A percentile compares a stretch with the other conserved stretches of the same genome.
Evolutionary conservation across 441 rosid species (phyloP).

Genomic region (Raphanus hybrid): DNA sequence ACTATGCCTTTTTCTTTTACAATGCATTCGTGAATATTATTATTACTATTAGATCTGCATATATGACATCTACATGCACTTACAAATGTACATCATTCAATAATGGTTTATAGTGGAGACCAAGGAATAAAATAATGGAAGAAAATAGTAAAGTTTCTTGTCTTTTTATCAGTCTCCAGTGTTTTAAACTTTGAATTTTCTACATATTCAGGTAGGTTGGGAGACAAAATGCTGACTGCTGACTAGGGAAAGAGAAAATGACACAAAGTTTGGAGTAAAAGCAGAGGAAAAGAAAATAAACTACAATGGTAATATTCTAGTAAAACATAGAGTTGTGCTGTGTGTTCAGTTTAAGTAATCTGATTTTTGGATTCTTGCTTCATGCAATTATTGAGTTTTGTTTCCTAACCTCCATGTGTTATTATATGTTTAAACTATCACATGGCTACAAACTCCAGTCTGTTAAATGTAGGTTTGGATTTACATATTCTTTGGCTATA

Average conservation of each 20-base stretch:
- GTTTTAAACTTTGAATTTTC: slow-evolving; percentile 1
- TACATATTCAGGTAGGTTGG: slow-evolving; percentile 29
- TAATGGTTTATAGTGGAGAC: slow-evolving; percentile 22
- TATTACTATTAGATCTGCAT: slow-evolving; percentile 6
- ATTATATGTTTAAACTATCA: neutral
- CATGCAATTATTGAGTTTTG: slow-evolving; percentile 13
- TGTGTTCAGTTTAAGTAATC: neutral
- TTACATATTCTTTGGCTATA: neutral
- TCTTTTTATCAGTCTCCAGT: slow-evolving; percentile 11
- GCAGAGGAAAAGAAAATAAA: slow-evolving; percentile 3
- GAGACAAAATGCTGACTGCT: slow-evolving; percentile 21
- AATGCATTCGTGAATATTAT: slow-evolving; percentile 17
- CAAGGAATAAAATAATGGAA: neutral
- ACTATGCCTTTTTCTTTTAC: slow-evolving; percentile 33
- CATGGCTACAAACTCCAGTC: neutral
- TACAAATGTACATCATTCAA: slow-evolving; percentile 21
- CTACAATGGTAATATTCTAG: neutral
- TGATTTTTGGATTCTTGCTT: slow-evolving; percentile 11
- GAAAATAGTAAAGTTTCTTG: slow-evolving; percentile 13
- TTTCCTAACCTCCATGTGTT: neutral
- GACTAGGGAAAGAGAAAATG: slow-evolving; percentile 14
- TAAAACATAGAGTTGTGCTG: neutral
- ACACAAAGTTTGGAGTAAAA: neutral
- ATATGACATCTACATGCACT: slow-evolving; percentile 17
- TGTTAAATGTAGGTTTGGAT: neutral